Base-by-base conservation (phyloP, 768 basidiomycete genomes). In the Boletus sensibilis region DNA sequence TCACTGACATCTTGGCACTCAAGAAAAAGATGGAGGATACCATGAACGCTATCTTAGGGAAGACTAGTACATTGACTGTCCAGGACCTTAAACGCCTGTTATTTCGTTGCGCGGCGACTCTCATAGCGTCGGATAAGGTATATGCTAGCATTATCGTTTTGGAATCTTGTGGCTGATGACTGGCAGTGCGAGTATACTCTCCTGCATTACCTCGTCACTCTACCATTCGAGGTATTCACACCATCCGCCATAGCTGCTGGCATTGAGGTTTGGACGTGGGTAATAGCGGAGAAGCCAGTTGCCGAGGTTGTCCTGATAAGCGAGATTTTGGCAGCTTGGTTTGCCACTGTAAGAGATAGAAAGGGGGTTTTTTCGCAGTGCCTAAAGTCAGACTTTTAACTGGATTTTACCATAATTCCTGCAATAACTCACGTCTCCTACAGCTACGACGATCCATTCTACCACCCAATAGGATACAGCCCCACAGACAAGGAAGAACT, bases 181-280 rank as follows among this genome's bases (percentile, higher is more conserved):
- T 34, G n/a, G 25, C 60, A 96, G 93, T 87, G 85, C 67, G 92
- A 98, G 56, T 82, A 89, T 65, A 89, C 90, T 23, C 77, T 98
- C 14, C 75, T 98, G 11, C 89, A 92, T 72, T 88, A 93, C 69
- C 76, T 98, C 25, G 94, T 98, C 9, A 78, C 81, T 34, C 72
- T 98, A 18, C 97, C 97, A 0, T 91, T 98, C 64, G 88, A 90
- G 53, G 87, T 91, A 3, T 92, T 92, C 59, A 94, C 90, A 1
- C 92, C 94, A 1, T 77, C 90, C 5, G 85, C 94, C 1, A 84
- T 98, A 54, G 82, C 91, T 16, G 84, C 91, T 2, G 95, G 92
- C 0, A 87, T 94, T 41, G 94, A 98, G 67, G 88, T 89, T 11
- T 98, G 97, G 97, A 93, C 90, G 4, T 98, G 95, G 95, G 81